Base-by-base conservation (phyloP, 1,284 basidiomycete species). In the Apiotrichum gamsii region DNA sequence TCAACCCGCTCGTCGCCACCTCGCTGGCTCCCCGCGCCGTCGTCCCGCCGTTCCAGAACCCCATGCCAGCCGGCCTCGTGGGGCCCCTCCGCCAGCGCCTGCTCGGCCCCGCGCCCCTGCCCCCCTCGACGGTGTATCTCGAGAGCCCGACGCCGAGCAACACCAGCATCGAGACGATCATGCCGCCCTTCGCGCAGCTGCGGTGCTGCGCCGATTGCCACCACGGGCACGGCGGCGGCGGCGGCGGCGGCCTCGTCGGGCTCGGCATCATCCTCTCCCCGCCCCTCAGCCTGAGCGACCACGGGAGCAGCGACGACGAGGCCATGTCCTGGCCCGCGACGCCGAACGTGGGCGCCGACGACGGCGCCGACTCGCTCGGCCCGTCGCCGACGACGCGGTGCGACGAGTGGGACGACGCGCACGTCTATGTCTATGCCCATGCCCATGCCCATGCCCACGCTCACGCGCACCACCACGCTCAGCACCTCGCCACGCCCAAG, bases 1-100 rank as follows among this genome's bases (percentile, higher is more conserved):
- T 72, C 28, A 51, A 64, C 42, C 59, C 60, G 3, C 47, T 32
- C 9, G 48, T 45, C 29, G 35, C 45, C 18, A 28, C 39, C 20
- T 40, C 25, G 5, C 45, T 52, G 15, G 53, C 45, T 2, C 47
- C 39, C 3, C 47, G 34, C 44, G 31, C 39, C 31, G 35, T 34
- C 2, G 39, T 44, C 18, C 49, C 56, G 8, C 39, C 44, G 4
- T 56, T 57, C 43, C 41, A 52, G 24, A 56, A 52, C 37, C 54
- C 56, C 4, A 51, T 56, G 54, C 50, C 50, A 2, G 0, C 35
- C 10, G 35, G 29, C 6, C 9, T 31, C 14, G 37, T 38, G 5
- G 28, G 18, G 19, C 33, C 30, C 20, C 51, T 8, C 16, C 36
- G 11, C n/a, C 24, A 35, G 24, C 25, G 37, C 20, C 16, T 18